Percentiles rank a stretch among this genome's conserved stretches.
Conservation (phyloP, 768 basidiomycete genomes). For the Tephrocybe sp. region DNA sequence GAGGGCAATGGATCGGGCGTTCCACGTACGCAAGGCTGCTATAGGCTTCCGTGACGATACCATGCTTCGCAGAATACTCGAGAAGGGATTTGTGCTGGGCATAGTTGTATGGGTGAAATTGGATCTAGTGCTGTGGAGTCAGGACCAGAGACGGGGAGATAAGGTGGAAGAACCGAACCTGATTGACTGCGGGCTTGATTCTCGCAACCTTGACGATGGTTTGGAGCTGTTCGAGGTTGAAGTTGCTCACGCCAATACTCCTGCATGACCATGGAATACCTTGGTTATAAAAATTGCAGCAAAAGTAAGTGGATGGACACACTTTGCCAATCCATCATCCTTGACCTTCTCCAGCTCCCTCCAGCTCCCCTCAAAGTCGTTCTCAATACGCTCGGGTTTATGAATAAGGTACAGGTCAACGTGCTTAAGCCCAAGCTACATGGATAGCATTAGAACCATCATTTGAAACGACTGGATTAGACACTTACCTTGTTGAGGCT, state of each 20-base stretch:
- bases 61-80: slow-evolving; percentile 46
- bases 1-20: no score
- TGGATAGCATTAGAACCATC: background rate
- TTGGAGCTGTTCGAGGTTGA: slow-evolving; percentile 51
- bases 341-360: slow-evolving; percentile 53
- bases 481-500: slow-evolving; percentile 48
- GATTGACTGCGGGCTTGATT: slow-evolving; percentile 68
- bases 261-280: background rate
- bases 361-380: slow-evolving; percentile 45
- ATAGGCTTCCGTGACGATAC: slow-evolving; percentile 56
- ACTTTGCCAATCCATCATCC: slow-evolving; percentile 43
- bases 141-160: background rate
- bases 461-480: background rate
- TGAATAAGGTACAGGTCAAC: slow-evolving; percentile 77
- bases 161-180: slow-evolving; percentile 43
- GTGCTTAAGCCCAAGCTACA: slow-evolving; percentile 55
- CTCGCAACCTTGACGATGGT: slow-evolving; percentile 46
- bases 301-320: no score
- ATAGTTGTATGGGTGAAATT: slow-evolving; percentile 59
- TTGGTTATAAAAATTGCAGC: no score
- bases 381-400: slow-evolving; percentile 30
- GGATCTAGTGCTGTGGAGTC: slow-evolving; percentile 34
- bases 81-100: slow-evolving; percentile 43
- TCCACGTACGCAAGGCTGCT: slow-evolving; percentile 44
- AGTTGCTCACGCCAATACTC: slow-evolving; percentile 63